Base-by-base conservation (phyloP, 208 protist species). In the Leishmania aethiopica region DNA sequence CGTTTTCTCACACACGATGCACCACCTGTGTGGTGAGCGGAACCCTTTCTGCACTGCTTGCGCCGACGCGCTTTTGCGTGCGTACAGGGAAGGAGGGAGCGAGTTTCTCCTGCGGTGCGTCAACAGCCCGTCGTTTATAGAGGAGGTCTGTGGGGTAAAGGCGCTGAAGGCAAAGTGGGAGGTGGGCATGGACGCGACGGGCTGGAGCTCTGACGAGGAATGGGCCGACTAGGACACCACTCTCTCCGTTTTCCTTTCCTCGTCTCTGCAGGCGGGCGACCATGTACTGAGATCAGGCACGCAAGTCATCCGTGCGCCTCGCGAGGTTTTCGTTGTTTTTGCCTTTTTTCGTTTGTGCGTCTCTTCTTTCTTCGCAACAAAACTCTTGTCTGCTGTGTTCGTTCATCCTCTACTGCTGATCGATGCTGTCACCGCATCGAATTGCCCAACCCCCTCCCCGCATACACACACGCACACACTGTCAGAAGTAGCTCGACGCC, bases 1-100 rank as follows among this genome's bases (percentile, higher is more conserved):
- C 77, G 84, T 99, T 25, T 85, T 89, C 37, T 79, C 83, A 42
- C 99, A 96, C 83, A 82, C 82, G 40, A 88, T 89, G 13, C 79
- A 92, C 19, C 82, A 93, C 11, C 70, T 99, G 10, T 80, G 82
- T 45, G 93, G 95, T 15, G 84, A 93, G 40, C 84, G 92, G 13
- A 99, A 96, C 82, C 86, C 91, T 2, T 87, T 92, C 57, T 99
- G 99, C 88, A 99, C 95, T 25, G 98, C 96, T 3, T 99, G 99
- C 87, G 97, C 98, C 2, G 74, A 84, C 45, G 60, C 78, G 19
- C 89, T 99, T 25, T 59, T 99, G 8, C 49, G 53, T 37, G 88
- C 79, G 10, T 99, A 98, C 85, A 45, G 69, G 11, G 55, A 51
- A 55, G 64, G 88, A 3, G 98, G 98, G 32, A 91, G 85, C 28